These are phyloP conservation scores for Rubus idaeus DNA, from an alignment of 306 rosid species.

Conservation along the genomic window DNA sequence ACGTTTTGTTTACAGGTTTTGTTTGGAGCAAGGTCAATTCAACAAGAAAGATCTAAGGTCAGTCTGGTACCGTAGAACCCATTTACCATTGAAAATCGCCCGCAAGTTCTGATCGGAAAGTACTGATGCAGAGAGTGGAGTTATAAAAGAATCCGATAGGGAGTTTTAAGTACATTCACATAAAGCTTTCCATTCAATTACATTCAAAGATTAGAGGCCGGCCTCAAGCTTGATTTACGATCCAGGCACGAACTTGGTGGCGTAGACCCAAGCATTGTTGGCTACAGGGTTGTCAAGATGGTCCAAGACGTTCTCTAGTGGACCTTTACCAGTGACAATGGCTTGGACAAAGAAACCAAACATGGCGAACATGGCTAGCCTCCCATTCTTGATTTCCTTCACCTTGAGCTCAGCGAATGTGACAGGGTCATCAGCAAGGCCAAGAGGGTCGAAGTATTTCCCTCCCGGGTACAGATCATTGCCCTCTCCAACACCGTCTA, in stretches of 20 bases:
- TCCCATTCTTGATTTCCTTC: conserved; percentile 85
- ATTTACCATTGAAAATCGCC: not conserved
- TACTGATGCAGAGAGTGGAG: not conserved
- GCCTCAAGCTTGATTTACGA: conserved; percentile 35
- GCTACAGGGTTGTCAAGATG: conserved; percentile 92
- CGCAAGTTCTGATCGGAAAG: not conserved
- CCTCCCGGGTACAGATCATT: conserved; percentile 90
- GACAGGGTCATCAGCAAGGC: conserved; percentile 85
- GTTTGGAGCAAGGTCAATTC: not conserved
- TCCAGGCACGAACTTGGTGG: conserved; percentile 89
- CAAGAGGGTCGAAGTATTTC: conserved; percentile 87
- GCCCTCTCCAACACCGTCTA: conserved; percentile 82
- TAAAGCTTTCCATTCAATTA: not conserved
- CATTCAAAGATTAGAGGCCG: conserved; percentile 17
- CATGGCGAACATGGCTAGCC: conserved; percentile 94
- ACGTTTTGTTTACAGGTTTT: not conserved
- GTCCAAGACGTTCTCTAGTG: conserved; percentile 81
- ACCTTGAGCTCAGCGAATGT: conserved; percentile 87
- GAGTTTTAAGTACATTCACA: conserved; percentile 1
- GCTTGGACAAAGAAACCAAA: conserved; percentile 97
- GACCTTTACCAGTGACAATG: conserved; percentile 91
- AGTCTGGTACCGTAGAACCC: not conserved
- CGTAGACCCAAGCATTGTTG: conserved; percentile 92
- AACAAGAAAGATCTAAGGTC: too few relatives aligned
- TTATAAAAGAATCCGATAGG: not conserved